phyloP scores from a whole-genome alignment of 192 early-diverging fungal genomes.

The Backusella macrospora region DNA sequence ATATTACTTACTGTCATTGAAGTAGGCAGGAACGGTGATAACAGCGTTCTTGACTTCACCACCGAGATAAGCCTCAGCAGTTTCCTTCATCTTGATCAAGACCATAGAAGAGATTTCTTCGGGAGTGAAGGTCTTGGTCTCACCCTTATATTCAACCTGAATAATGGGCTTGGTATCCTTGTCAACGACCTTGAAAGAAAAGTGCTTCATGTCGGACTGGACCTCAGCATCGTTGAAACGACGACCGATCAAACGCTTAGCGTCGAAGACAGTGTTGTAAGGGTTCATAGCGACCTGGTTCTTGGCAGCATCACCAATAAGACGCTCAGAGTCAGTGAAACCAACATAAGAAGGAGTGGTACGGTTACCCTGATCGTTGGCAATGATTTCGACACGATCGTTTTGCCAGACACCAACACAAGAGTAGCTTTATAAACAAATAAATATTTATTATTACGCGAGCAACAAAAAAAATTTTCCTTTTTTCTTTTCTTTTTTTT shows the following conservation, averaged over 20 bases:
- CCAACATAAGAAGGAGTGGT: slow-evolving; percentile 98
- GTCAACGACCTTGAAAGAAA: slow-evolving; percentile 91
- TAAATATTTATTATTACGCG: slow-evolving; percentile 68
- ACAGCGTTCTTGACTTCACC: slow-evolving; percentile 90
- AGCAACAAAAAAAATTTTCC: not conserved
- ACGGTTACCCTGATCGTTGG: slow-evolving; percentile 99
- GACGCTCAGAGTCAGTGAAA: slow-evolving; percentile 96
- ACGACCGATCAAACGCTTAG: slow-evolving; percentile 97
- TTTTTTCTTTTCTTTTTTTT: not conserved
- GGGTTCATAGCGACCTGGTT: slow-evolving; percentile 93
- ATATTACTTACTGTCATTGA: slow-evolving; percentile 71
- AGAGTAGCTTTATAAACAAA: slow-evolving; percentile 89
- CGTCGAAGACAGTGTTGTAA: slow-evolving; percentile 90
- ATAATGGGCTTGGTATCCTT: slow-evolving; percentile 90
- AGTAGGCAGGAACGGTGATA: slow-evolving; percentile 95
- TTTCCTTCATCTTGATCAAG: slow-evolving; percentile 72
- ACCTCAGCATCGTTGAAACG: slow-evolving; percentile 90
- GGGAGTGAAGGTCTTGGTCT: slow-evolving; percentile 94
- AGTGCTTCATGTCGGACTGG: slow-evolving; percentile 99
- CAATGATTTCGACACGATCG: slow-evolving; percentile 89
- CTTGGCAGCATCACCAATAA: slow-evolving; percentile 99
- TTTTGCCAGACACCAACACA: slow-evolving; percentile 79
- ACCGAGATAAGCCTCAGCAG: slow-evolving; percentile 80
- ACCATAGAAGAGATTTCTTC: slow-evolving; percentile 99
- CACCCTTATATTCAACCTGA: slow-evolving; percentile 95